phyloP scores from a whole-genome alignment of 495 filamentous ascomycete species.

The Tuber brumale region DNA sequence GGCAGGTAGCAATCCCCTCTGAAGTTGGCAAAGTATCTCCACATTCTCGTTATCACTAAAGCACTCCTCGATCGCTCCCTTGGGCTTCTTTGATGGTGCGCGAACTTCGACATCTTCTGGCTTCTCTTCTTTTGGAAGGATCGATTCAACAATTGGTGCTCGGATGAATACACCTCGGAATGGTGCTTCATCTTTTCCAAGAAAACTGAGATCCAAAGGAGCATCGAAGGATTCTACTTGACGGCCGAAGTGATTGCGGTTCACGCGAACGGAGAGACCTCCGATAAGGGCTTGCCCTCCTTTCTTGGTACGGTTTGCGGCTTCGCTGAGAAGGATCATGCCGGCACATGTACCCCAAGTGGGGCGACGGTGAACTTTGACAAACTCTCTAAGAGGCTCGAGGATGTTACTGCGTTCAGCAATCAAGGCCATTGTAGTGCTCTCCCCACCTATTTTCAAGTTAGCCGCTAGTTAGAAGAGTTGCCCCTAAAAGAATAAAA shows the following conservation, averaged over 20 bases:
- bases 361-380: slow-evolving; percentile 78
- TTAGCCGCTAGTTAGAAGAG: slow-evolving; percentile 1
- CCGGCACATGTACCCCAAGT: slow-evolving; percentile 97
- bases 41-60: slow-evolving; percentile 44
- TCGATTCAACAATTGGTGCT: slow-evolving; percentile 82
- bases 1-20: slow-evolving; percentile 42
- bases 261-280: slow-evolving; percentile 82
- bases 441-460: slow-evolving; percentile 65
- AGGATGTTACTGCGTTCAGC: slow-evolving; percentile 71
- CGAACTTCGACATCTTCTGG: slow-evolving; percentile 56
- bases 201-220: slow-evolving; percentile 66
- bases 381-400: slow-evolving; percentile 81
- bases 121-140: slow-evolving; percentile 55
- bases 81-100: slow-evolving; percentile 48
- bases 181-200: slow-evolving; percentile 48
- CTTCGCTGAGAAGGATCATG: slow-evolving; percentile 81
- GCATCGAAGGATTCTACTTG: slow-evolving; percentile 90
- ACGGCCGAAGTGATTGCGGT: slow-evolving; percentile 92
- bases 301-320: slow-evolving; percentile 78
- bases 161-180: slow-evolving; percentile 90
- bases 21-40: slow-evolving; percentile 56
- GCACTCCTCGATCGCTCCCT: slow-evolving; percentile 23
- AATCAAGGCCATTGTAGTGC: slow-evolving; percentile 86
- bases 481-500: neutral
- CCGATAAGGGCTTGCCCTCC: slow-evolving; percentile 92